A percentile compares a stretch with the other conserved stretches of the same genome.
phyloP scores from a whole-genome alignment of 2,329 filamentous ascomycete species.

The Dactylellina haptotyla region DNA sequence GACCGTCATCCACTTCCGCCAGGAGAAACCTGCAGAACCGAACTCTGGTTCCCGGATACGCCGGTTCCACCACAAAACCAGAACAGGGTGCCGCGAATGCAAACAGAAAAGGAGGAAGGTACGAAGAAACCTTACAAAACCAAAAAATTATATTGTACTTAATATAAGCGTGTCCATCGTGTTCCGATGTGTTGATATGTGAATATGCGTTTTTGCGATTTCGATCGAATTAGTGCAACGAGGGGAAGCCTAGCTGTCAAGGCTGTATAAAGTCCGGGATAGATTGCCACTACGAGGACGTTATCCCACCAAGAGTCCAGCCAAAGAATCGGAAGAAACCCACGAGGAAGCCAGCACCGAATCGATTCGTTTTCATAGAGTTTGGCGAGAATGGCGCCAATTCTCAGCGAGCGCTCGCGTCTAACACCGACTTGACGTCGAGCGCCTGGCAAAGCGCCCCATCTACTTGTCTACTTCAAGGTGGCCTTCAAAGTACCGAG shows the following conservation, averaged over 20 bases:
- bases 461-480: constrained; percentile 42
- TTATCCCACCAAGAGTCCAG: constrained; percentile 40
- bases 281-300: constrained; percentile 46
- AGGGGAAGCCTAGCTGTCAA: constrained; percentile 44
- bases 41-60: constrained; percentile 21
- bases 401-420: neutral
- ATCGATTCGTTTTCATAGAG: constrained; percentile 50
- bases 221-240: constrained; percentile 40
- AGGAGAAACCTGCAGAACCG: constrained; percentile 36
- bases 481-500: neutral
- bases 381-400: constrained; percentile 14
- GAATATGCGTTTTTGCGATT: neutral
- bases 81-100: constrained; percentile 46
- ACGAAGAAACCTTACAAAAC: neutral
- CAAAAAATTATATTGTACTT: neutral
- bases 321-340: constrained; percentile 51
- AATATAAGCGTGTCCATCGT: neutral
- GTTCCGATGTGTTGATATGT: constrained; percentile 19
- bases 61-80: constrained; percentile 47
- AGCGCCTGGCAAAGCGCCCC: constrained; percentile 48
- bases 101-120: constrained; percentile 53
- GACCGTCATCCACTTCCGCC: constrained; percentile 40
- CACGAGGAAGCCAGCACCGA: constrained; percentile 27
- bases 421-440: neutral
- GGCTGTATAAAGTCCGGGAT: constrained; percentile 34